Evolutionary conservation across 345 rosid species (phyloP).

Genomic region (Hibiscus mutabilis): DNA sequence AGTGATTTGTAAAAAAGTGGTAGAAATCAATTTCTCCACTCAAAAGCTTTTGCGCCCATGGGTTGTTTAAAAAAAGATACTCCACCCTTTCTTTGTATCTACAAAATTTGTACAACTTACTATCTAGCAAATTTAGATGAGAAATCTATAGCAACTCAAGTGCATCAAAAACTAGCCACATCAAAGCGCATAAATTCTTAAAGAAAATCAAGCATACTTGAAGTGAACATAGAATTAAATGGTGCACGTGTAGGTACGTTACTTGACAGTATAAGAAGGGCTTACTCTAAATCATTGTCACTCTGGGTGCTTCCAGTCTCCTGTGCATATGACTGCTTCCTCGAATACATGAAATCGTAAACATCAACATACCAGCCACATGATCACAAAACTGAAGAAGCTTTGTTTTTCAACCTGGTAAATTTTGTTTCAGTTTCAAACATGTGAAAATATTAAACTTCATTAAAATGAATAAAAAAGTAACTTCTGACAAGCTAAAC

Average conservation of each 20-base stretch:
- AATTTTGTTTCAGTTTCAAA: conserved; percentile 3
- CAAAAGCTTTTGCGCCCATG: background rate
- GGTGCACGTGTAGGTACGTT: background rate
- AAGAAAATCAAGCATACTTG: background rate
- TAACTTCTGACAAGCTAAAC: conserved; percentile 3
- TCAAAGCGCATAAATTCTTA: background rate
- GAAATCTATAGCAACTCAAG: background rate
- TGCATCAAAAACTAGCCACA: background rate
- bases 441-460: background rate
- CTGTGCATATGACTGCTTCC: conserved; percentile 43
- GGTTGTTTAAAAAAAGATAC: background rate
- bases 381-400: conserved; percentile 46
- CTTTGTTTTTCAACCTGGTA: conserved; percentile 59
- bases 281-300: conserved; percentile 57
- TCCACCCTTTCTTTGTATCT: background rate
- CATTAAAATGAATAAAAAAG: background rate
- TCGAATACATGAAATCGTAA: conserved; percentile 44
- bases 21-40: background rate
- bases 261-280: conserved; percentile 3
- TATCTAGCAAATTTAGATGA: background rate
- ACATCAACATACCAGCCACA: conserved; percentile 72
- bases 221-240: background rate
- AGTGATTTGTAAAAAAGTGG: background rate
- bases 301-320: conserved; percentile 30
- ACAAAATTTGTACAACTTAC: background rate